phyloP scores from a whole-genome alignment of 352 stramenopile species.

The Phytophthora boehmeriae region DNA sequence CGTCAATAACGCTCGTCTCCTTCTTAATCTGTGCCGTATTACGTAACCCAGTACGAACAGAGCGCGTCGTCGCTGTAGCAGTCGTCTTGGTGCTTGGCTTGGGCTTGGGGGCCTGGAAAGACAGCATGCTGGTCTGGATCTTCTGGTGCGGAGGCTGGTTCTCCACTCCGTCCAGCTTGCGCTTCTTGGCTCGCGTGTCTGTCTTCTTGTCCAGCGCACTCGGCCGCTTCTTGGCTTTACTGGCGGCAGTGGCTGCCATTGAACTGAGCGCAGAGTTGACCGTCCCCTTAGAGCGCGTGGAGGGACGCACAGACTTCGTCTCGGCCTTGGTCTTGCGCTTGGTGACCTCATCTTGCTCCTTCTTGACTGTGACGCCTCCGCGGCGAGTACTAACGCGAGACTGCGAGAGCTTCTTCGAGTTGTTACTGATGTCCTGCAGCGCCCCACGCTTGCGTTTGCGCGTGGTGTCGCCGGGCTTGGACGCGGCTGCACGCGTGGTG shows the following conservation, averaged over 20 bases:
- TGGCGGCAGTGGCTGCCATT: conserved; percentile 19
- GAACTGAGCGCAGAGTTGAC: conserved; percentile 38
- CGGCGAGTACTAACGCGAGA: not conserved
- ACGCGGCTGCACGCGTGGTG: conserved; percentile 23
- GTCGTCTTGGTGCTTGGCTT: conserved; percentile 20
- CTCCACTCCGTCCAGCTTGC: conserved; percentile 50
- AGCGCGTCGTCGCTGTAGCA: conserved; percentile 1
- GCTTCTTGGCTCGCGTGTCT: conserved; percentile 45
- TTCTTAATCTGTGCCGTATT: conserved; percentile 5
- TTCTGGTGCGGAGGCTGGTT: conserved; percentile 46
- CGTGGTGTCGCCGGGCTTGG: conserved; percentile 29
- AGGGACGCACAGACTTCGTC: too few species aligned
- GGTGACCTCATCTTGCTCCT: conserved; percentile 26
- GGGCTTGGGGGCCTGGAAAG: conserved; percentile 51
- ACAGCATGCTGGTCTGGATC: conserved; percentile 74
- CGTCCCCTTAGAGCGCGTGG: conserved; percentile 19
- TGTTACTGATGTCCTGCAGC: conserved; percentile 87
- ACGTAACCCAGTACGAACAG: too few species aligned
- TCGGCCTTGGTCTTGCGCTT: conserved; percentile 10
- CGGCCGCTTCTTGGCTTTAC: conserved; percentile 40
- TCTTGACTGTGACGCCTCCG: conserved; percentile 15
- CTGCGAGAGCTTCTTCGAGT: conserved; percentile 42
- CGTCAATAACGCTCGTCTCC: conserved; percentile 9
- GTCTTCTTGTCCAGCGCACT: conserved; percentile 28
- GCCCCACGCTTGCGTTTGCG: conserved; percentile 82